A percentile compares a stretch with the other conserved stretches of the same genome.
These are phyloP conservation scores for Emiliania huxleyi DNA, from an alignment of 78 protist genomes.

Conservation along the genomic window DNA sequence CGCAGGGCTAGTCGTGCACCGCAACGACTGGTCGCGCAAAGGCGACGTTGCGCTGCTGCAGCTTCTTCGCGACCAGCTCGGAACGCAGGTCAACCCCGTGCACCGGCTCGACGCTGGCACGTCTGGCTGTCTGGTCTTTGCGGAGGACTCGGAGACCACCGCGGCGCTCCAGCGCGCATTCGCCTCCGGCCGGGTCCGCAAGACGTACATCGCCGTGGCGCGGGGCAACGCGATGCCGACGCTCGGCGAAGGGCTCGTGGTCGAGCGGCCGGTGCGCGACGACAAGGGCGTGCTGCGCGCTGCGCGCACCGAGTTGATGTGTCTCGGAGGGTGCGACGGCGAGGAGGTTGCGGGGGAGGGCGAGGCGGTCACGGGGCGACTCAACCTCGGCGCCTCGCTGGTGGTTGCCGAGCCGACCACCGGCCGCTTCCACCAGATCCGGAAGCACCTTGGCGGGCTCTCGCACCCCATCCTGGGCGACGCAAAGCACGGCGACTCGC, in stretches of 20 bases:
- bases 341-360: neutral
- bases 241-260: neutral
- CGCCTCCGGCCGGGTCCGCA: neutral
- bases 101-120: conserved; percentile 23
- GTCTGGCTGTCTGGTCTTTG: neutral
- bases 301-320: neutral
- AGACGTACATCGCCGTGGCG: neutral
- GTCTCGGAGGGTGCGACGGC: neutral
- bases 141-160: neutral
- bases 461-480: conserved; percentile 6
- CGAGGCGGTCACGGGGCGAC: neutral
- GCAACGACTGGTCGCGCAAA: neutral
- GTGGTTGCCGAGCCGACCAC: neutral
- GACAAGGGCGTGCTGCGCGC: neutral
- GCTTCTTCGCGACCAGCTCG: neutral
- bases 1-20: neutral
- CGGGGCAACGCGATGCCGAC: neutral
- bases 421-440: conserved; percentile 20
- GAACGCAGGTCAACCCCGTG: neutral
- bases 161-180: neutral
- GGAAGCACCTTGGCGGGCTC: neutral
- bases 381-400: neutral
- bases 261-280: neutral
- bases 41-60: neutral
- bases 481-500: neutral